These are phyloP conservation scores for Tylopilus cervinicoccineus DNA, from an alignment of 768 basidiomycete genomes.

Conservation along the genomic window DNA sequence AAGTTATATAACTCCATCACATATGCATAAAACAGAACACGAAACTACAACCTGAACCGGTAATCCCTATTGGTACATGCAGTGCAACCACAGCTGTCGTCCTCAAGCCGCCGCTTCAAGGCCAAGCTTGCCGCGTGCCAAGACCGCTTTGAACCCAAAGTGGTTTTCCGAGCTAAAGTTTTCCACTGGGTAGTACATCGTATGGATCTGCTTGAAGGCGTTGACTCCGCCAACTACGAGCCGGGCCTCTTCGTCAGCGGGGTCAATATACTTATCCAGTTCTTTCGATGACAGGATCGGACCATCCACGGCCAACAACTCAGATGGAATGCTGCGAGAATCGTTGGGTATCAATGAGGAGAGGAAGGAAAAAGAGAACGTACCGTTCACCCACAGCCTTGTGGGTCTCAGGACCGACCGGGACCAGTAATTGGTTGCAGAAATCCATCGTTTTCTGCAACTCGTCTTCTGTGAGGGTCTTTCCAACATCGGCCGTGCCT, in stretches of 20 bases:
- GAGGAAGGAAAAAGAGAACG: neutral
- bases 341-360: too few relatives aligned
- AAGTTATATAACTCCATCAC: too few relatives aligned
- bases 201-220: neutral
- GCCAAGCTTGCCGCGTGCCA: neutral
- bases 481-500: conserved; percentile 5
- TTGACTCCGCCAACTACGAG: neutral
- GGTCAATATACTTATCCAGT: neutral
- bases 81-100: too few relatives aligned
- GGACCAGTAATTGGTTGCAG: neutral
- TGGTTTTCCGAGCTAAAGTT: neutral
- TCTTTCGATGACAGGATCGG: too few relatives aligned
- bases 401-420: neutral
- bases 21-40: too few relatives aligned
- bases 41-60: too few relatives aligned
- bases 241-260: neutral
- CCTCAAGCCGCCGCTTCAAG: too few relatives aligned
- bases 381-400: neutral
- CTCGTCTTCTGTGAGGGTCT: conserved; percentile 5
- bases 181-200: neutral
- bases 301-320: neutral
- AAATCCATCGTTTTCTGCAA: neutral
- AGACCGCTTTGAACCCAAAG: neutral
- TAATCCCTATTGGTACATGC: too few relatives aligned
- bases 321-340: too few relatives aligned